phyloP scores from a whole-genome alignment of 179 eudicot genomes.

The Spinacia oleracea region DNA sequence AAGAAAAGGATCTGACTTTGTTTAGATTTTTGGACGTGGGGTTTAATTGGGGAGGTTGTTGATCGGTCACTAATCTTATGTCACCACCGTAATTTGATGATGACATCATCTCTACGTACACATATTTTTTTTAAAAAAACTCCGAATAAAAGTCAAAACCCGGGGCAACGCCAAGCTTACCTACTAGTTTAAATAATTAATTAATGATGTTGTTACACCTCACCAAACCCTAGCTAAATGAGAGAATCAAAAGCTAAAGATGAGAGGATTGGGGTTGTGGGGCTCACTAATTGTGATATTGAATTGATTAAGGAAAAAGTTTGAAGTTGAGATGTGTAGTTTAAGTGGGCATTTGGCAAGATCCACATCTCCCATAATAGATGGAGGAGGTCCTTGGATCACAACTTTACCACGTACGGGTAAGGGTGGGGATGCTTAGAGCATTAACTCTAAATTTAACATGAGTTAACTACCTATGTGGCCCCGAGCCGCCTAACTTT shows the following conservation, averaged over 20 bases:
- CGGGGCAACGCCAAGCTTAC: too few relatives aligned
- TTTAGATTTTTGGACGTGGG: too few relatives aligned
- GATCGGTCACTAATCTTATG: too few relatives aligned
- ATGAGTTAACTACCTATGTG: background rate
- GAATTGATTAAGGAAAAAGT: background rate
- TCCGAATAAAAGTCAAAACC: too few relatives aligned
- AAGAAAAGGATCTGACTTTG: too few relatives aligned
- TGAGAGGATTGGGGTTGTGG: background rate
- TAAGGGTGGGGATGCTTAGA: background rate
- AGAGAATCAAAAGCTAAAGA: background rate
- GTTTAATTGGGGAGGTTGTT: too few relatives aligned
- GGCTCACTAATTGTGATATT: background rate
- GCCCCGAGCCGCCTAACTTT: too few relatives aligned
- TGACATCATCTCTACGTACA: too few relatives aligned
- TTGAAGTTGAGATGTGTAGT: background rate
- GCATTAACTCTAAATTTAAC: background rate
- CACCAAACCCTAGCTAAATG: background rate
- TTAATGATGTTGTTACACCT: conserved; percentile 2
- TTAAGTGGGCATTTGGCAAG: too few relatives aligned
- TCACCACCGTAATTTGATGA: too few relatives aligned
- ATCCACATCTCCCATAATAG: background rate
- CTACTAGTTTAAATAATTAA: too few relatives aligned
- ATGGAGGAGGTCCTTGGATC: conserved; percentile 2
- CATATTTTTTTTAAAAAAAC: too few relatives aligned
- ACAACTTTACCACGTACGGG: background rate